Percentiles rank a stretch among this genome's conserved stretches.
Evolutionary conservation across 140 eudicot species (phyloP).

Genomic region (Senecio squalidus): DNA sequence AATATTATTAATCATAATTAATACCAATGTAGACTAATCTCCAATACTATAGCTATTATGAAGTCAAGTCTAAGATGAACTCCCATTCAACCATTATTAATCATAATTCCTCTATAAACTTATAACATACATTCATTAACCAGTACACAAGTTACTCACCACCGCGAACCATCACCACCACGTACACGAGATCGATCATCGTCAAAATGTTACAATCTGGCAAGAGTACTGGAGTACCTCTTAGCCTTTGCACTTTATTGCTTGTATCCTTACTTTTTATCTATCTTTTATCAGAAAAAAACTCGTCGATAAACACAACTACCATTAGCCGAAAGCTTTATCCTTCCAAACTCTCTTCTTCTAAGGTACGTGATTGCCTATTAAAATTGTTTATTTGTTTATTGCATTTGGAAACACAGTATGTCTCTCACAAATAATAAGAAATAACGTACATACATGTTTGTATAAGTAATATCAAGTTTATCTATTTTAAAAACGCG

Average conservation of each 20-base stretch:
- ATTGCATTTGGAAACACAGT: too few relatives aligned
- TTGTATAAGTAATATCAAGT: too few relatives aligned
- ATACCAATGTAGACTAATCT: too few relatives aligned
- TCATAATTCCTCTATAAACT: background rate
- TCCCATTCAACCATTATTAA: background rate
- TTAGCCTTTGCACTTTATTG: conserved; percentile 20
- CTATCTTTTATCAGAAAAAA: conserved; percentile 13
- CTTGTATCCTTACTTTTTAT: conserved; percentile 19
- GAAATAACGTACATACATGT: too few relatives aligned
- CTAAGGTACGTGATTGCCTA: too few relatives aligned
- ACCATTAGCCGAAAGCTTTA: too few relatives aligned
- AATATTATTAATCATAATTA: too few relatives aligned
- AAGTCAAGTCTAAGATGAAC: background rate
- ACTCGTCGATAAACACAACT: too few relatives aligned
- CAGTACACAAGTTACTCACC: background rate
- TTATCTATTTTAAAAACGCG: too few relatives aligned
- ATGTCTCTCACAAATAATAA: too few relatives aligned
- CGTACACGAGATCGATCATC: background rate
- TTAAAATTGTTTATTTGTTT: too few relatives aligned
- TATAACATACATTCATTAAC: background rate
- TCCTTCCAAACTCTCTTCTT: background rate
- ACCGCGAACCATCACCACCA: conserved; percentile 3
- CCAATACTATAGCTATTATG: too few relatives aligned
- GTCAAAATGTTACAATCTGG: conserved; percentile 16
- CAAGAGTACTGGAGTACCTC: conserved; percentile 9